These are phyloP conservation scores for Auxenochlorella pyrenoidosa DNA, from an alignment of 139 green algal species.

Conservation along the genomic window DNA sequence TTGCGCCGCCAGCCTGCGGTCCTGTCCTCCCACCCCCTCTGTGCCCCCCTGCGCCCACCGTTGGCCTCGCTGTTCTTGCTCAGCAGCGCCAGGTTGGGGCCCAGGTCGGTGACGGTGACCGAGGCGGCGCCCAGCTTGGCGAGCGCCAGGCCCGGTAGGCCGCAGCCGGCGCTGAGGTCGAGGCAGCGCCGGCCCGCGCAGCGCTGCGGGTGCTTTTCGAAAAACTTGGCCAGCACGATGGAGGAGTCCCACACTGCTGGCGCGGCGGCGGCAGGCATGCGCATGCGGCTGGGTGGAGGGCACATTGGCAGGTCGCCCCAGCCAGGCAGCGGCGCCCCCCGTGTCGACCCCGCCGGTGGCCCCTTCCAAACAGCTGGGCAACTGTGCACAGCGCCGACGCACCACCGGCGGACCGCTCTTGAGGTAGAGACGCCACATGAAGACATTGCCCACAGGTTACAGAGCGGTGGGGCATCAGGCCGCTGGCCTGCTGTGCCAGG, in stretches of 20 bases:
- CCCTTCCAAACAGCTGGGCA: no score
- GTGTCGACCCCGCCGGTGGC: no score
- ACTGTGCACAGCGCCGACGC: no score
- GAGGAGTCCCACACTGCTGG: conserved; percentile 71
- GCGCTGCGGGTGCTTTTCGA: conserved; percentile 41
- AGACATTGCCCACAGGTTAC: no score
- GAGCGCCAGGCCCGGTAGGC: conserved; percentile 66
- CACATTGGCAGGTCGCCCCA: background rate
- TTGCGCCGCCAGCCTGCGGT: background rate
- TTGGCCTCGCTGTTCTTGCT: conserved; percentile 58
- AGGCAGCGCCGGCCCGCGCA: conserved; percentile 52
- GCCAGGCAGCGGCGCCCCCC: no score
- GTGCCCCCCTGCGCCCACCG: conserved; percentile 47
- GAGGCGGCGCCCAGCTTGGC: conserved; percentile 48
- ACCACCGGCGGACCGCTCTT: no score
- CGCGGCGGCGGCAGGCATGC: background rate
- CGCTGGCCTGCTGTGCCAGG: no score
- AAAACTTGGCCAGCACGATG: conserved; percentile 73
- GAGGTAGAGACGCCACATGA: no score
- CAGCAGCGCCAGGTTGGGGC: conserved; percentile 69
- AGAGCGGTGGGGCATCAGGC: no score
- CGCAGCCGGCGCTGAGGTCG: conserved; percentile 74
- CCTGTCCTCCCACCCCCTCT: no score
- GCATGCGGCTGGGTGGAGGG: background rate
- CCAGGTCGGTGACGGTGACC: conserved; percentile 68